Conservation (phyloP, 768 basidiomycete genomes). For the Kwoniella dejecticola region DNA sequence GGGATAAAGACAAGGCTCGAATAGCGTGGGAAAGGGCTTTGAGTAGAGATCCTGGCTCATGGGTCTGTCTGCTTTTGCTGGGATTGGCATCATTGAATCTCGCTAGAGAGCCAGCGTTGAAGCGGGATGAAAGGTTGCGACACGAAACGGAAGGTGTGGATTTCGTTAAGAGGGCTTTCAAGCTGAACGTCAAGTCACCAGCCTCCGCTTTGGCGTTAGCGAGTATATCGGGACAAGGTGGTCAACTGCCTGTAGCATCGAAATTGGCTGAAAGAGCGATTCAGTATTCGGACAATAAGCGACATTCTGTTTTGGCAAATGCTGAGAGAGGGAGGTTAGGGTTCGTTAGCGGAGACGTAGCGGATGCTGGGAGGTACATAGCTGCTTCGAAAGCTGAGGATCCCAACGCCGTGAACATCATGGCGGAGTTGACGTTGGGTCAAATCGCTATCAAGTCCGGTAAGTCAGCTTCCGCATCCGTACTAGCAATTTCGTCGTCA, state of each 20-base stretch:
- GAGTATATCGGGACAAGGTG: conserved; percentile 33
- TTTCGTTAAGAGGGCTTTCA: conserved; percentile 67
- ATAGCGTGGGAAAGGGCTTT: conserved; percentile 87
- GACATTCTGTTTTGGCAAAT: conserved; percentile 66
- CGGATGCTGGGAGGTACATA: conserved; percentile 72
- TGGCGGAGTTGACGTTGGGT: conserved; percentile 78
- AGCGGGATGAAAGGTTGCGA: conserved; percentile 64
- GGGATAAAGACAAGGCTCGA: conserved; percentile 76
- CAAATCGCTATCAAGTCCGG: conserved; percentile 84
- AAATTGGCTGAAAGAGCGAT: conserved; percentile 93
- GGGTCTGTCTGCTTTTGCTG: conserved; percentile 76
- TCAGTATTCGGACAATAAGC: conserved; percentile 78
- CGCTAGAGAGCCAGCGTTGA: conserved; percentile 70
- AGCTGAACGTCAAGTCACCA: conserved; percentile 39
- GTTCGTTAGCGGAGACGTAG: conserved; percentile 66
- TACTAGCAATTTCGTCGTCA: not conserved
- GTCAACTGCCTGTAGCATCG: conserved; percentile 63
- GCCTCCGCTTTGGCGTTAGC: conserved; percentile 47
- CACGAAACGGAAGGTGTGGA: conserved; percentile 32
- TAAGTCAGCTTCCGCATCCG: conserved; percentile 49
- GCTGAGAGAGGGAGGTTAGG: conserved; percentile 87
- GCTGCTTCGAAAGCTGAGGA: conserved; percentile 63
- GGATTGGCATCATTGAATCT: conserved; percentile 84
- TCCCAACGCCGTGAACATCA: conserved; percentile 67
- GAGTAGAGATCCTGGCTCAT: conserved; percentile 71